Percentiles rank a stretch among this genome's conserved stretches.
These are phyloP conservation scores for Penicillium sclerotigenum DNA, from an alignment of 2,329 filamentous ascomycete species.

Conservation along the genomic window DNA sequence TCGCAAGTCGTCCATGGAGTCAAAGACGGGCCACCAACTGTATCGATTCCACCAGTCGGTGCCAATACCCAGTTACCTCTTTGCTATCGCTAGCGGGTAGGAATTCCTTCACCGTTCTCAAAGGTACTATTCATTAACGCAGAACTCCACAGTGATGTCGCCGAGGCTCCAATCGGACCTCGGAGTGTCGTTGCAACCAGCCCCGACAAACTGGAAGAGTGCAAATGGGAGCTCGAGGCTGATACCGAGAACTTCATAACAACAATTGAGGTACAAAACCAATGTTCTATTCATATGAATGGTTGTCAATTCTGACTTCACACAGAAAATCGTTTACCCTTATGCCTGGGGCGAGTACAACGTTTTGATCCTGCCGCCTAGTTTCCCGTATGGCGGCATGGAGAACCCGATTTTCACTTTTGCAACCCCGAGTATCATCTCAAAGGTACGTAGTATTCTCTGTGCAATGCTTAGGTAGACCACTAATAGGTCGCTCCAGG, in stretches of 20 bases:
- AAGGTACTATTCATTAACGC: neutral
- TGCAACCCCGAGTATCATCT: slow-evolving; percentile 90
- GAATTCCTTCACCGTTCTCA: slow-evolving; percentile 6
- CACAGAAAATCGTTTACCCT: slow-evolving; percentile 66
- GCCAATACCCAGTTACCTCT: slow-evolving; percentile 90
- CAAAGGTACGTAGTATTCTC: slow-evolving; percentile 51
- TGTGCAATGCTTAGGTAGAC: neutral
- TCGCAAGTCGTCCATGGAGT: slow-evolving; percentile 51
- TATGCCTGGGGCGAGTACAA: slow-evolving; percentile 97
- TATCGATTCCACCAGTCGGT: slow-evolving; percentile 88
- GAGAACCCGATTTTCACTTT: slow-evolving; percentile 95
- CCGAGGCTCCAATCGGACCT: slow-evolving; percentile 79
- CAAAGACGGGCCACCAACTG: slow-evolving; percentile 54
- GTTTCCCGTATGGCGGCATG: slow-evolving; percentile 80
- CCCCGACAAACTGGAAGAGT: slow-evolving; percentile 77
- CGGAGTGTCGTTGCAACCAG: slow-evolving; percentile 81
- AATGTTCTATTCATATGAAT: neutral
- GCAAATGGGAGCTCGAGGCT: slow-evolving; percentile 85
- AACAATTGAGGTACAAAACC: slow-evolving; percentile 67
- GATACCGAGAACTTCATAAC: slow-evolving; percentile 92
- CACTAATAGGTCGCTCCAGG: slow-evolving; percentile 36
- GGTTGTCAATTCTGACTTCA: slow-evolving; percentile 10
- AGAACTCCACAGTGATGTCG: slow-evolving; percentile 64
- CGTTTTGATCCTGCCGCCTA: slow-evolving; percentile 81
- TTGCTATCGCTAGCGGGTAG: slow-evolving; percentile 72